These are phyloP conservation scores for Cocos nucifera DNA, from an alignment of 176 grass and related monocot genomes.

Conservation along the genomic window DNA sequence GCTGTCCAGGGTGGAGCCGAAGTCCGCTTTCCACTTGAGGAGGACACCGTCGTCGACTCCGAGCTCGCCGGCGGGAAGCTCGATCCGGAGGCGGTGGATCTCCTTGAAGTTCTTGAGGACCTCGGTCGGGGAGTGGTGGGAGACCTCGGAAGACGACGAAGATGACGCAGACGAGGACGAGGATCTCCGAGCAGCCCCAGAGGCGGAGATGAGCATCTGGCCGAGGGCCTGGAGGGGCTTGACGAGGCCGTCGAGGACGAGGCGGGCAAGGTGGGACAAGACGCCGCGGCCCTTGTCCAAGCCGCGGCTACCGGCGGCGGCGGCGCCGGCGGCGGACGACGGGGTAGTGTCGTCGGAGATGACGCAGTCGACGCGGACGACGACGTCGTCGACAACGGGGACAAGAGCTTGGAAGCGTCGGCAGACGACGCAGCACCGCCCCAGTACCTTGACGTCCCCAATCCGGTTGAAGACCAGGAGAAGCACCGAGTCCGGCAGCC, in stretches of 20 bases:
- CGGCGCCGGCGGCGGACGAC: not conserved
- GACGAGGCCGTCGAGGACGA: constrained; percentile 1
- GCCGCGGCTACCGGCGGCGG: not conserved
- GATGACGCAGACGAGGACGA: not conserved
- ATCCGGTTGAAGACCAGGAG: constrained; percentile 1
- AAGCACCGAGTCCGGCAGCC: constrained; percentile 6
- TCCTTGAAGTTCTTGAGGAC: constrained; percentile 4
- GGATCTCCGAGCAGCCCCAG: not conserved
- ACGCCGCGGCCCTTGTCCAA: not conserved
- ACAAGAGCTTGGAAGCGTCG: constrained; percentile 1
- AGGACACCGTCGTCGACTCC: constrained; percentile 1
- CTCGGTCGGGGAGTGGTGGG: constrained; percentile 2
- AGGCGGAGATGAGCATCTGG: not conserved
- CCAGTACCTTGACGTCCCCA: not conserved
- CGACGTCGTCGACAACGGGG: not conserved
- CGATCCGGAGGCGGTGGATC: constrained; percentile 3
- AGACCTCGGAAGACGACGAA: not conserved
- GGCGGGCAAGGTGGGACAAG: constrained; percentile 2
- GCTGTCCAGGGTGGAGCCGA: constrained; percentile 6
- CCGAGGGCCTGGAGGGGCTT: constrained; percentile 3
- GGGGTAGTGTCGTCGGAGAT: not conserved
- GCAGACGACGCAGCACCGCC: not conserved
- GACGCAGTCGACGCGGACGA: constrained; percentile 7
- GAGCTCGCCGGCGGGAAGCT: constrained; percentile 3
- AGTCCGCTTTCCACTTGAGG: constrained; percentile 1